Conservation (phyloP, 768 basidiomycete species). For the Sistotremastrum suecicum region DNA sequence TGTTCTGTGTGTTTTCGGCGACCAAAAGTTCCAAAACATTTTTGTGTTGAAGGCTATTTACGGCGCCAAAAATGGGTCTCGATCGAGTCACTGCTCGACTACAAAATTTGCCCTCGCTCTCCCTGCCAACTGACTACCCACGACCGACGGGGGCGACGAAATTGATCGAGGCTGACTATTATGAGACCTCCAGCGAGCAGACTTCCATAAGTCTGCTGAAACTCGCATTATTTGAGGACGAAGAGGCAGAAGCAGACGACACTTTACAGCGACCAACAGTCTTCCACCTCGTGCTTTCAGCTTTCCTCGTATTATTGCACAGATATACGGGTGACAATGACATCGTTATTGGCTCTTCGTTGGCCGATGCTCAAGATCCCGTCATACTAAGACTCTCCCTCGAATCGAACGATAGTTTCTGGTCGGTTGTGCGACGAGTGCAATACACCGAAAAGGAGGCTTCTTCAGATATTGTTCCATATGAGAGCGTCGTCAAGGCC, state of each 20-base stretch:
- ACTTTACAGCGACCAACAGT: constrained; percentile 50
- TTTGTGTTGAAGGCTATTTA: too few relatives aligned
- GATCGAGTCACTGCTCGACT: constrained; percentile 49
- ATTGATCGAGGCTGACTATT: constrained; percentile 74
- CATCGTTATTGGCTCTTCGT: constrained; percentile 81
- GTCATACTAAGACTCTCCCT: constrained; percentile 73
- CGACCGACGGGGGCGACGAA: constrained; percentile 58
- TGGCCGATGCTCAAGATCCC: constrained; percentile 58
- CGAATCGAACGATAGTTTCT: constrained; percentile 78
- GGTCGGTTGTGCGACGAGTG: constrained; percentile 75
- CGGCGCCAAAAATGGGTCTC: constrained; percentile 14
- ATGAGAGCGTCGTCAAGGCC: constrained; percentile 58
- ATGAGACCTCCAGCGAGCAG: constrained; percentile 55
- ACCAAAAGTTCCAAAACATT: too few relatives aligned
- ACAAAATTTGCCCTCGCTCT: constrained; percentile 75
- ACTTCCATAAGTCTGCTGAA: constrained; percentile 70
- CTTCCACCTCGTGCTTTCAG: constrained; percentile 85
- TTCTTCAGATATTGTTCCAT: constrained; percentile 66
- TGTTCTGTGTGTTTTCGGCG: too few relatives aligned
- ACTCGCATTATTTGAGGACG: constrained; percentile 60
- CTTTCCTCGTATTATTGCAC: constrained; percentile 83
- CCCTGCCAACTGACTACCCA: constrained; percentile 93
- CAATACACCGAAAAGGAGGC: constrained; percentile 77
- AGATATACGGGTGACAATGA: constrained; percentile 94
- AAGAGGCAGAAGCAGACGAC: constrained; percentile 35